A percentile compares a stretch with the other conserved stretches of the same genome.
Conservation (phyloP, 176 grass and related monocot genomes). For the Tillandsia leiboldiana region DNA sequence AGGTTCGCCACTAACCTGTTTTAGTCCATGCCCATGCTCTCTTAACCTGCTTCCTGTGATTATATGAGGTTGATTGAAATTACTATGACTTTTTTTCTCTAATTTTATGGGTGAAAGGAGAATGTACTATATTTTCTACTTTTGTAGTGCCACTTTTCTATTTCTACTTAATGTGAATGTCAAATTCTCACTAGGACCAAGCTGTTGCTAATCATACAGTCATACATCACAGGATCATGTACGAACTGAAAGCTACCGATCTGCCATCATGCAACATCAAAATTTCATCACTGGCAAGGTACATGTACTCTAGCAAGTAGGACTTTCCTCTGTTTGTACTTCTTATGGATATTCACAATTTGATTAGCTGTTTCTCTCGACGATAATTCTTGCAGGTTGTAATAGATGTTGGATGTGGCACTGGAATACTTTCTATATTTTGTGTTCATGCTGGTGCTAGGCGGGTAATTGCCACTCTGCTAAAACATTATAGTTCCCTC, state of each 20-base stretch:
- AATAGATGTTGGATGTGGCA: constrained; percentile 96
- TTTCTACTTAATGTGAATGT: not conserved
- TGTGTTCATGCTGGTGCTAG: constrained; percentile 84
- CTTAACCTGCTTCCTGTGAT: too few relatives aligned
- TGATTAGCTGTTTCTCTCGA: constrained; percentile 13
- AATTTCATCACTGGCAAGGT: constrained; percentile 91
- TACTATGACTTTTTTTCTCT: too few relatives aligned
- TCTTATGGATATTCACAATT: constrained; percentile 7
- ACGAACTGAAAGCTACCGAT: constrained; percentile 70
- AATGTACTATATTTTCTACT: too few relatives aligned
- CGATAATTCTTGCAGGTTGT: constrained; percentile 55
- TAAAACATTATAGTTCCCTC: not conserved
- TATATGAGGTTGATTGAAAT: too few relatives aligned
- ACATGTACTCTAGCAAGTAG: constrained; percentile 16
- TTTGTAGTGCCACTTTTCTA: not conserved
- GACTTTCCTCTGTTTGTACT: constrained; percentile 15
- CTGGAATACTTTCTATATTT: constrained; percentile 92
- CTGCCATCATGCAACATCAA: constrained; percentile 79
- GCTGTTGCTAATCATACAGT: constrained; percentile 22
- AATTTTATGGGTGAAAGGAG: too few relatives aligned
- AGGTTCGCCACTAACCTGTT: too few relatives aligned
- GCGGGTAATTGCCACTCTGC: constrained; percentile 47
- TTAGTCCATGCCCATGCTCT: too few relatives aligned
- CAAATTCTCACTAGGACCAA: not conserved
- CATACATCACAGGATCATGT: constrained; percentile 69